A percentile compares a stretch with the other conserved stretches of the same genome.
phyloP scores from a whole-genome alignment of 208 protist genomes.

The Leishmania aethiopica region DNA sequence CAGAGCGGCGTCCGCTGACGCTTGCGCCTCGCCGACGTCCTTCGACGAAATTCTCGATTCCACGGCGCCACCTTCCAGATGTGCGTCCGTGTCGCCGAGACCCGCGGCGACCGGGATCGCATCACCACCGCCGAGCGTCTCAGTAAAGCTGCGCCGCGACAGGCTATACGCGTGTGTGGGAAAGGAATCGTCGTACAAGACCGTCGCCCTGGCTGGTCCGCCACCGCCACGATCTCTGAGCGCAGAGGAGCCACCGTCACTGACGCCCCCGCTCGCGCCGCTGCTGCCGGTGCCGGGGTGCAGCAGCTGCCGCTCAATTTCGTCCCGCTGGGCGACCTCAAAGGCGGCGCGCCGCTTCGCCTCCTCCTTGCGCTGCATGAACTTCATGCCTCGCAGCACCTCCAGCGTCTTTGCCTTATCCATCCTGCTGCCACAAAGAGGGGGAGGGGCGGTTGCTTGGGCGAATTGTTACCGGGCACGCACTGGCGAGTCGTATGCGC shows the following conservation, averaged over 20 bases:
- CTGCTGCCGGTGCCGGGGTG: not conserved
- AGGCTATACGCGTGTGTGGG: conserved; percentile 46
- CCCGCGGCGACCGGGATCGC: not conserved
- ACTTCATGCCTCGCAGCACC: conserved; percentile 89
- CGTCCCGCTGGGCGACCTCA: conserved; percentile 64
- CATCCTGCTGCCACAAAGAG: conserved; percentile 30
- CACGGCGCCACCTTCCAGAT: not conserved
- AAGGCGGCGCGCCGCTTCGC: conserved; percentile 73
- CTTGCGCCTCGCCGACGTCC: not conserved
- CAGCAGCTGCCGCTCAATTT: conserved; percentile 47
- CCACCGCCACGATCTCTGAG: not conserved
- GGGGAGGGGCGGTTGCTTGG: not conserved
- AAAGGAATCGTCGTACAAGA: conserved; percentile 60
- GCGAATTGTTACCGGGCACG: not conserved
- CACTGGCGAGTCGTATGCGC: not conserved
- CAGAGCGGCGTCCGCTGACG: not conserved
- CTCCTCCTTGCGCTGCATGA: conserved; percentile 93
- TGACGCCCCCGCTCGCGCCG: not conserved
- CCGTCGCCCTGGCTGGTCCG: conserved; percentile 34
- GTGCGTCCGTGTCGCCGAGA: not conserved
- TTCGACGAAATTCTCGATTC: not conserved
- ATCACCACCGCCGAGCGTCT: conserved; percentile 2
- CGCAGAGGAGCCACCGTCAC: not conserved
- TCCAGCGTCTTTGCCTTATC: conserved; percentile 84
- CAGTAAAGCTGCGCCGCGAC: conserved; percentile 46